Percentiles rank a stretch among this genome's conserved stretches.
Conservation (phyloP, 2,329 filamentous ascomycete genomes). For the Alternaria brassicicola region DNA sequence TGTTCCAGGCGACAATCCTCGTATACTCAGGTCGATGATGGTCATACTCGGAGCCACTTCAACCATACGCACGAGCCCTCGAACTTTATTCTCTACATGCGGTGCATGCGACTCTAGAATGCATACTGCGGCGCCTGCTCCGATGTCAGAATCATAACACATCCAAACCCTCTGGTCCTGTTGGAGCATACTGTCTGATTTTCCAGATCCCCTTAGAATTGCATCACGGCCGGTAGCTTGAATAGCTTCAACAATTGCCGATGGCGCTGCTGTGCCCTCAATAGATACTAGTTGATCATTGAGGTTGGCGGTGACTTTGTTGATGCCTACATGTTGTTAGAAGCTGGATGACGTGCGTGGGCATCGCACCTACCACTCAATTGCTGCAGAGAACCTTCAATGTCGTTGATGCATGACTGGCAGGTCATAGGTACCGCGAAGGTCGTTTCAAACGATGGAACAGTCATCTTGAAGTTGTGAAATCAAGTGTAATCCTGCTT, state of each 20-base stretch:
- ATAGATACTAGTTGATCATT: constrained; percentile 83
- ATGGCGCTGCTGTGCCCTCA: constrained; percentile 89
- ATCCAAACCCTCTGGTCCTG: constrained; percentile 4
- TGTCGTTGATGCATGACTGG: constrained; percentile 83
- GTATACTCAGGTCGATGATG: constrained; percentile 84
- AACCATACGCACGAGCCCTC: constrained; percentile 90
- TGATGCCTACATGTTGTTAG: constrained; percentile 66
- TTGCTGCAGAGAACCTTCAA: constrained; percentile 78
- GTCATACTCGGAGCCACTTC: constrained; percentile 81
- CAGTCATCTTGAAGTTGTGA: constrained; percentile 31
- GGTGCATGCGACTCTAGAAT: constrained; percentile 86
- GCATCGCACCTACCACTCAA: constrained; percentile 63
- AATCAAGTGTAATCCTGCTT: background rate
- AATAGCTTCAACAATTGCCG: constrained; percentile 85
- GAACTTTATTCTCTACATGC: constrained; percentile 69
- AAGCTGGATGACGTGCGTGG: constrained; percentile 29
- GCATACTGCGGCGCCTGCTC: constrained; percentile 79
- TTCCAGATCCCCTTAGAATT: constrained; percentile 87
- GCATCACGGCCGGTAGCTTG: constrained; percentile 91
- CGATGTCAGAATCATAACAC: constrained; percentile 3
- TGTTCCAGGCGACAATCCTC: constrained; percentile 77
- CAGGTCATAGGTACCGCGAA: constrained; percentile 96
- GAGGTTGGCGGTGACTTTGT: constrained; percentile 80
- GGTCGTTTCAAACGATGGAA: constrained; percentile 69
- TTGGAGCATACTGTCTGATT: constrained; percentile 73